These are phyloP conservation scores for Phaffia rhodozyma DNA, from an alignment of 1,284 basidiomycete species.

Conservation along the genomic window DNA sequence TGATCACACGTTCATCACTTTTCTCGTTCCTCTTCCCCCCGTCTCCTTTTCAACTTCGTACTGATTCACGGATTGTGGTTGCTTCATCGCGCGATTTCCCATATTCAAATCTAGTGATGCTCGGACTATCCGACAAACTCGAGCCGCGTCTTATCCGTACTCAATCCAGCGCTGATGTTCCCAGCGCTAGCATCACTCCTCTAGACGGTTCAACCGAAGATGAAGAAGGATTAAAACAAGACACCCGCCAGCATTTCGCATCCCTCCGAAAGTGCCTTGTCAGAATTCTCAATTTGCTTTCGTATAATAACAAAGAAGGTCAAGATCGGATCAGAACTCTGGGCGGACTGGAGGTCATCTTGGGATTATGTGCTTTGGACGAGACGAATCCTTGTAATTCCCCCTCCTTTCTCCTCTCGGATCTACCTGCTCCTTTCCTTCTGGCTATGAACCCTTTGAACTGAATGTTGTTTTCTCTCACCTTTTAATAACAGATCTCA, in stretches of 20 bases:
- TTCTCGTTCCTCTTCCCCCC: background rate
- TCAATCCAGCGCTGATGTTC: conserved; percentile 47
- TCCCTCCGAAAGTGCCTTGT: conserved; percentile 75
- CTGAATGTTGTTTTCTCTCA: background rate
- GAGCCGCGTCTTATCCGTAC: conserved; percentile 53
- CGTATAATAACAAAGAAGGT: conserved; percentile 47
- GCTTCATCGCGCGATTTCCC: conserved; percentile 16
- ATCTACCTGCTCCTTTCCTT: background rate
- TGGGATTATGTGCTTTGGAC: conserved; percentile 77
- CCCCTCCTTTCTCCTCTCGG: background rate
- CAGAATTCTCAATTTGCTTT: conserved; percentile 61
- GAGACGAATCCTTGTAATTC: conserved; percentile 71
- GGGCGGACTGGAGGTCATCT: conserved; percentile 63
- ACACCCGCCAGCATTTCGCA: conserved; percentile 50
- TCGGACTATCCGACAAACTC: conserved; percentile 56
- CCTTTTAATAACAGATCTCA: conserved; percentile 47
- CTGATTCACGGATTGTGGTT: background rate
- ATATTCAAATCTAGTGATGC: conserved; percentile 42
- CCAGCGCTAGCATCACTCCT: conserved; percentile 12
- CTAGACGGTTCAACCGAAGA: conserved; percentile 22
- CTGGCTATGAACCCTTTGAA: conserved; percentile 9
- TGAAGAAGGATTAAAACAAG: conserved; percentile 19
- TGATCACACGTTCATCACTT: too few relatives aligned
- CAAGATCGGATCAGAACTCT: conserved; percentile 59
- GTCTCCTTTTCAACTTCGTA: background rate